These are phyloP conservation scores for Vanrija pseudolonga DNA, from an alignment of 1,284 basidiomycete genomes.

Conservation along the genomic window DNA sequence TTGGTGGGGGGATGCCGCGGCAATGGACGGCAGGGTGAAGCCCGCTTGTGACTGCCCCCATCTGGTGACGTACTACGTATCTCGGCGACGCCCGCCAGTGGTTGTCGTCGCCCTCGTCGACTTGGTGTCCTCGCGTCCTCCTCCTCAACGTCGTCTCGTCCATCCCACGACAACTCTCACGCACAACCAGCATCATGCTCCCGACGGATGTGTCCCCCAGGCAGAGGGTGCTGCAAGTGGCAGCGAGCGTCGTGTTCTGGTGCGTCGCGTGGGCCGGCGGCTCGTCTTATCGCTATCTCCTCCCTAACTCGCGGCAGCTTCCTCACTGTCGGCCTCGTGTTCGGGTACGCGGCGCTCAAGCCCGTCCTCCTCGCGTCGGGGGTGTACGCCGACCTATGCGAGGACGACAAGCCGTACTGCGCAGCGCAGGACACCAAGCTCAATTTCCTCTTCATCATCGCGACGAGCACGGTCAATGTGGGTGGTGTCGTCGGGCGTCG, in stretches of 20 bases:
- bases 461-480: conserved; percentile 45
- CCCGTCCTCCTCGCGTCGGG: conserved; percentile 27
- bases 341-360: conserved; percentile 35
- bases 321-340: conserved; percentile 29
- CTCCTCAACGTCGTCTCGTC: not conserved
- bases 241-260: conserved; percentile 28
- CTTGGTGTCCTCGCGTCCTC: not conserved
- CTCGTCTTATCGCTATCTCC: too few relatives aligned
- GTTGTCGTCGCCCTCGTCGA: too few relatives aligned
- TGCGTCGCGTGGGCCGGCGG: not conserved
- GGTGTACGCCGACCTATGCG: conserved; percentile 28
- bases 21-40: too few relatives aligned
- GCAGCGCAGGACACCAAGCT: conserved; percentile 32
- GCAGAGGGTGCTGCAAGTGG: conserved; percentile 19
- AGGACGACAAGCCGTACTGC: conserved; percentile 12
- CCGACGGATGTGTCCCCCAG: conserved; percentile 5
- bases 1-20: too few relatives aligned
- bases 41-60: too few relatives aligned
- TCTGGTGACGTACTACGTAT: too few relatives aligned
- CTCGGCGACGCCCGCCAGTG: too few relatives aligned
- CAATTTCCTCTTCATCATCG: conserved; percentile 46
- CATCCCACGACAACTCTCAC: not conserved
- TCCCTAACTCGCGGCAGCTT: too few relatives aligned
- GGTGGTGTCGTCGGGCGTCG: conserved; percentile 21
- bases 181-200: conserved; percentile 11